Percentiles rank a stretch among this genome's conserved stretches.
phyloP scores from a whole-genome alignment of 2,329 filamentous ascomycete genomes.

The Periconia sp. region DNA sequence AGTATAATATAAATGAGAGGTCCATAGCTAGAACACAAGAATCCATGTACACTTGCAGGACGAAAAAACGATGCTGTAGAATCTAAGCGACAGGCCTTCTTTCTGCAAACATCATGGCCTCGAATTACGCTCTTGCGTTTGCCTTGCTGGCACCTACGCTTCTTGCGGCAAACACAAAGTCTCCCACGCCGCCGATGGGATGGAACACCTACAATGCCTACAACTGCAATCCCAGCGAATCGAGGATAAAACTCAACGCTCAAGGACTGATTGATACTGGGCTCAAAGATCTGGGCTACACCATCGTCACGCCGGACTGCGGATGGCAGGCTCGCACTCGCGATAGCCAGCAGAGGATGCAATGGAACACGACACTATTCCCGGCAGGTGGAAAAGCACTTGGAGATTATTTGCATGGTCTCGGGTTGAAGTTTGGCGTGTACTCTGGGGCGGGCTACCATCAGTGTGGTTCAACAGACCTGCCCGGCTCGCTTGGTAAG shows the following conservation, averaged over 20 bases:
- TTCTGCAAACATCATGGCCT: too few species aligned
- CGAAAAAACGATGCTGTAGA: too few species aligned
- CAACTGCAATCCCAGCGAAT: slow-evolving; percentile 56
- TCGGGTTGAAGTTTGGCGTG: slow-evolving; percentile 60
- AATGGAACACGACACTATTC: slow-evolving; percentile 59
- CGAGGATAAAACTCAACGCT: slow-evolving; percentile 58
- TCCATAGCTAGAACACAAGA: too few species aligned
- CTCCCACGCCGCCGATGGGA: slow-evolving; percentile 43
- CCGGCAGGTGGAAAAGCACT: slow-evolving; percentile 58
- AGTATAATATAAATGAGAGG: too few species aligned
- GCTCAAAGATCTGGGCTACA: slow-evolving; percentile 61
- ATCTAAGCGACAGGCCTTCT: too few species aligned
- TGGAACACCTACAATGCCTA: slow-evolving; percentile 68
- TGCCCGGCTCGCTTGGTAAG: slow-evolving; percentile 55
- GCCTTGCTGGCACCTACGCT: too few species aligned
- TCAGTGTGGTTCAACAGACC: slow-evolving; percentile 52
- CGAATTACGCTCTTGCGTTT: too few species aligned
- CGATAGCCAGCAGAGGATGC: slow-evolving; percentile 52
- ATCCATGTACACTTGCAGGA: too few species aligned
- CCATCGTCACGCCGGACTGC: slow-evolving; percentile 63
- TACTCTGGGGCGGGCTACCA: slow-evolving; percentile 53
- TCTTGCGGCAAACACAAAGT: slow-evolving; percentile 26
- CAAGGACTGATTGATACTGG: slow-evolving; percentile 61
- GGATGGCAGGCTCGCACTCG: slow-evolving; percentile 58
- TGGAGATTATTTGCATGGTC: slow-evolving; percentile 56